phyloP scores from a whole-genome alignment of 1,284 basidiomycete species.

The Phylloboletellus chloephorus region DNA sequence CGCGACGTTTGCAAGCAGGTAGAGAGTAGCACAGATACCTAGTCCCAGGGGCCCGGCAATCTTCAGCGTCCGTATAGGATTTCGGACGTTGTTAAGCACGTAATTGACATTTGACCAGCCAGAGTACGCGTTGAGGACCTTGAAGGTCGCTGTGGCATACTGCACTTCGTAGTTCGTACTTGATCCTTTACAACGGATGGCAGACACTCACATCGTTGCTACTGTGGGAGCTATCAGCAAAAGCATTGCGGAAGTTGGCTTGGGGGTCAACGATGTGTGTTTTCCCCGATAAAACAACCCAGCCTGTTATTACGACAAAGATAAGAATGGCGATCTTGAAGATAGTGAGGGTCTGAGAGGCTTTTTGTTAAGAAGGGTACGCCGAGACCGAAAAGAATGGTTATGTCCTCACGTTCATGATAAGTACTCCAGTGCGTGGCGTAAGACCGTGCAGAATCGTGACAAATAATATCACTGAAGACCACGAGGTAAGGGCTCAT shows the following conservation, averaged over 20 bases:
- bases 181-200: fast-evolving
- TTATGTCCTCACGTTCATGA: constrained; percentile 44
- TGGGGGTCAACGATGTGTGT: constrained; percentile 40
- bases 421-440: constrained; percentile 39
- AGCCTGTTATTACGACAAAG: constrained; percentile 33
- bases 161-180: constrained; percentile 16
- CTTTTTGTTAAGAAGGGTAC: not conserved
- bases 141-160: constrained; percentile 57
- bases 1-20: constrained; percentile 49
- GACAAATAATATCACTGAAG: constrained; percentile 39
- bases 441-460: constrained; percentile 44
- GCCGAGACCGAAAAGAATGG: not conserved
- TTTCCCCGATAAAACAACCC: constrained; percentile 48
- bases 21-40: constrained; percentile 42
- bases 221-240: constrained; percentile 44
- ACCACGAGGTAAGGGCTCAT: not conserved
- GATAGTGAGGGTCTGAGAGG: constrained; percentile 12
- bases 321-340: constrained; percentile 28
- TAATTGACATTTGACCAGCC: constrained; percentile 54
- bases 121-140: constrained; percentile 50
- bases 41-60: constrained; percentile 52
- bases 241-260: constrained; percentile 44
- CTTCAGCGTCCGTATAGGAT: constrained; percentile 48
- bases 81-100: constrained; percentile 50
- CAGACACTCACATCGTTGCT: constrained; percentile 36